Evolutionary conservation across 306 rosid species (phyloP).

Genomic region (Vigna unguiculata): DNA sequence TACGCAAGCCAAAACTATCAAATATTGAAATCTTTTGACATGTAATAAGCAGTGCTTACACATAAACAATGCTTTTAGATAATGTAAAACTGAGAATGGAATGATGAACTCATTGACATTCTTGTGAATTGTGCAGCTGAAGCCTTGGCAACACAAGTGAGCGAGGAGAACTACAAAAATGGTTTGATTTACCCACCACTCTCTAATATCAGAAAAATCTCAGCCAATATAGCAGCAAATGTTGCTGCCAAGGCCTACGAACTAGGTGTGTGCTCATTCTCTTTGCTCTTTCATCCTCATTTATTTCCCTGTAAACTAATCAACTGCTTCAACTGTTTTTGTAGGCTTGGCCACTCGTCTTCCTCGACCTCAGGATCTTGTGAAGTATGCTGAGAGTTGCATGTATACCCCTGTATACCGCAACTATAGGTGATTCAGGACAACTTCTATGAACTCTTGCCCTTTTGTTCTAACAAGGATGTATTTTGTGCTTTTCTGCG

Average conservation of each 20-base stretch:
- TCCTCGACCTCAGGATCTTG: slow-evolving; percentile 84
- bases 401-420: slow-evolving; percentile 85
- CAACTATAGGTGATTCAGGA: slow-evolving; percentile 62
- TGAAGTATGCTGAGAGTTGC: slow-evolving; percentile 88
- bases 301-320: background rate
- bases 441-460: background rate
- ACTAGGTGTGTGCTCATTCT: slow-evolving; percentile 61
- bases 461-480: slow-evolving; percentile 21
- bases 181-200: slow-evolving; percentile 84
- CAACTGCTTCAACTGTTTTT: slow-evolving; percentile 24
- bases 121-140: slow-evolving; percentile 61
- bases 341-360: slow-evolving; percentile 86
- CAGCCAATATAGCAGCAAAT: slow-evolving; percentile 81
- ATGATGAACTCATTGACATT: slow-evolving; percentile 13
- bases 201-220: slow-evolving; percentile 78
- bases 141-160: slow-evolving; percentile 75
- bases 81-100: slow-evolving; percentile 3
- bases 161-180: slow-evolving; percentile 61
- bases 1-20: background rate
- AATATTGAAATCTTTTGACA: background rate
- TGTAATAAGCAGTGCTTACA: slow-evolving; percentile 8
- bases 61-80: slow-evolving; percentile 21
- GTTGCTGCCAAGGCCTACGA: slow-evolving; percentile 95
- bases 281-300: slow-evolving; percentile 4
- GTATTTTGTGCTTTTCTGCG: slow-evolving; percentile 7